Conservation (phyloP, 2,329 filamentous ascomycete genomes). For the Metarhizium sp. region DNA sequence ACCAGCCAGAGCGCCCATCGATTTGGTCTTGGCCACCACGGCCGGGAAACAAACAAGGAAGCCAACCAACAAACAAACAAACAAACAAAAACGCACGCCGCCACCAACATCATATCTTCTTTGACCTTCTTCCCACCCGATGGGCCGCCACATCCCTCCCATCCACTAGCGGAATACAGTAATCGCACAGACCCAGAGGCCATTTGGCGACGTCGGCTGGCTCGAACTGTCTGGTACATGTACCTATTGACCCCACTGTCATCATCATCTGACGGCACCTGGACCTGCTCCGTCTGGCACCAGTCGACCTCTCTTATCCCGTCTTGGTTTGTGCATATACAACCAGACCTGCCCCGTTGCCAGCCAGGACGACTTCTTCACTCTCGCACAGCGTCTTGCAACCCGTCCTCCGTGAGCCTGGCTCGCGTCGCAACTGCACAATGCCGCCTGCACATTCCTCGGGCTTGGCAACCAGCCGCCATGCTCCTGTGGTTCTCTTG, state of each 20-base stretch:
- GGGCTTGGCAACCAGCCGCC: slow-evolving; percentile 20
- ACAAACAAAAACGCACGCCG: too few relatives aligned
- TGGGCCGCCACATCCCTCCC: not conserved
- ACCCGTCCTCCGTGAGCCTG: not conserved
- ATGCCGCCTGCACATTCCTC: slow-evolving; percentile 25
- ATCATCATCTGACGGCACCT: too few relatives aligned
- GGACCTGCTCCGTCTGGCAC: too few relatives aligned
- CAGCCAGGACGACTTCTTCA: slow-evolving; percentile 1
- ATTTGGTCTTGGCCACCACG: too few relatives aligned
- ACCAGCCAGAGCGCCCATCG: too few relatives aligned
- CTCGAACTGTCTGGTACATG: too few relatives aligned
- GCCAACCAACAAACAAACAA: too few relatives aligned
- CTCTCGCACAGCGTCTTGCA: not conserved
- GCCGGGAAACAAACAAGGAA: too few relatives aligned
- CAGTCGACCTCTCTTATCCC: not conserved
- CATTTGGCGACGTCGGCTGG: too few relatives aligned
- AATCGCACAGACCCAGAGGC: too few relatives aligned
- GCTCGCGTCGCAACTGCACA: slow-evolving; percentile 5
- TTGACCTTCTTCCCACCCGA: not conserved
- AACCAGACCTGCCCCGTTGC: not conserved
- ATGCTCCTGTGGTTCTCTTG: slow-evolving; percentile 30
- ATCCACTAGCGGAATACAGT: too few relatives aligned
- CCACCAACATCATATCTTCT: not conserved
- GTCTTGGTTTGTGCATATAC: not conserved
- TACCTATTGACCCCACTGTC: too few relatives aligned